Evolutionary conservation across 495 filamentous ascomycete genomes (phyloP).

Genomic region (Aspergillus diversus): DNA sequence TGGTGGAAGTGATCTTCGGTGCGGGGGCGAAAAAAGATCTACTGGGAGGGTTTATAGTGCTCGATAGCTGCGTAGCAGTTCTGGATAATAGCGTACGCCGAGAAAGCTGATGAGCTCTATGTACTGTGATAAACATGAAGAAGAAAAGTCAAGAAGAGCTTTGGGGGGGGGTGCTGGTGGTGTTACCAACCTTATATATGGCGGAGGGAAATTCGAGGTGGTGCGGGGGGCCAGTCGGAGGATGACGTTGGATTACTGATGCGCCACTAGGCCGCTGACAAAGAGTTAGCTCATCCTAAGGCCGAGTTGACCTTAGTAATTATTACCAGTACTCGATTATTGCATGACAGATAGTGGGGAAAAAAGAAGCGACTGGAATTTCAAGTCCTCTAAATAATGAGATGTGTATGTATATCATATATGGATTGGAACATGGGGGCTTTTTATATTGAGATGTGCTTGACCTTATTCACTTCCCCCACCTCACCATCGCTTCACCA

Average conservation of each 20-base stretch:
- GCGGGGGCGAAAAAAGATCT: conserved; percentile 31
- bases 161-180: neutral
- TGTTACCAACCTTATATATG: conserved; percentile 10
- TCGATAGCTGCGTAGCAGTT: conserved; percentile 23
- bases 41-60: conserved; percentile 17
- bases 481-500: conserved; percentile 66
- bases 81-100: conserved; percentile 25
- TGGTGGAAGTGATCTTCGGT: conserved; percentile 20
- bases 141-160: conserved; percentile 7
- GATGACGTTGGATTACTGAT: conserved; percentile 27
- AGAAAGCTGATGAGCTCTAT: conserved; percentile 29
- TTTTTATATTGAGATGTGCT: neutral
- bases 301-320: neutral
- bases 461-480: conserved; percentile 40
- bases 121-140: conserved; percentile 36
- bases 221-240: conserved; percentile 23
- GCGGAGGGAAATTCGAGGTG: neutral
- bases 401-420: neutral
- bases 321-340: too few relatives aligned
- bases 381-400: neutral
- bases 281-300: neutral
- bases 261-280: neutral
- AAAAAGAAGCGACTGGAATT: neutral
- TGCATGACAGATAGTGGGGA: too few relatives aligned
- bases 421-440: neutral